Percentiles rank a stretch among this genome's conserved stretches.
Conservation (phyloP, 164 flowering plant genomes). For the Sedum album region DNA sequence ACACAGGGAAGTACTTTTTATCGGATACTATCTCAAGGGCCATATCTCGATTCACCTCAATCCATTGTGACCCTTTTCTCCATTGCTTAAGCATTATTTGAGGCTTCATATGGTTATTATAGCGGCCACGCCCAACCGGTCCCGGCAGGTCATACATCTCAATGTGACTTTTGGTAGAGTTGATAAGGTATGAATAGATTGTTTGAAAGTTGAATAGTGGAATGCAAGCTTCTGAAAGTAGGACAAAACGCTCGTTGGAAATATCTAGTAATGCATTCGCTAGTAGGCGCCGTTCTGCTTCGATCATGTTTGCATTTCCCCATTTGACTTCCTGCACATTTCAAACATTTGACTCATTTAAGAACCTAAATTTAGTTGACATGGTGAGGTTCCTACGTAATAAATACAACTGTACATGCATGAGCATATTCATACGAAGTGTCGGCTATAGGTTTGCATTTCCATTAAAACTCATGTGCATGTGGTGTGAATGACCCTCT, state of each 20-base stretch:
- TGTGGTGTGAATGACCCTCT: no score
- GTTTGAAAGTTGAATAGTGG: conserved; percentile 33
- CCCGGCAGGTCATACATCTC: conserved; percentile 20
- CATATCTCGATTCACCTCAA: conserved; percentile 19
- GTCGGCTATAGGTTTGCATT: no score
- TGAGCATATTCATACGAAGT: no score
- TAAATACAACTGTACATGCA: no score
- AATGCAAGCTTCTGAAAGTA: conserved; percentile 35
- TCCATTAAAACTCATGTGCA: no score
- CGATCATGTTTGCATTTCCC: conserved; percentile 26
- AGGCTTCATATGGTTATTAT: conserved; percentile 19
- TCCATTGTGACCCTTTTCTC: conserved; percentile 24
- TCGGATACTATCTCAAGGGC: conserved; percentile 22
- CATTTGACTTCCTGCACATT: conserved; percentile 22
- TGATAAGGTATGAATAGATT: conserved; percentile 21
- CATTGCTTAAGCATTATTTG: conserved; percentile 13
- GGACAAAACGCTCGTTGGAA: conserved; percentile 30
- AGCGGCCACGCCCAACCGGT: conserved; percentile 22
- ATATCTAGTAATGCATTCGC: conserved; percentile 31
- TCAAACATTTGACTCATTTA: neutral
- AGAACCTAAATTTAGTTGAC: no score
- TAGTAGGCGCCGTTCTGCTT: conserved; percentile 28
- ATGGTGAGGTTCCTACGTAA: no score
- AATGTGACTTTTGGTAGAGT: conserved; percentile 16
- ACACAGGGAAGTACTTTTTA: conserved; percentile 11